Base-by-base conservation (phyloP, 495 filamentous ascomycete genomes). In the Talaromyces adpressus region DNA sequence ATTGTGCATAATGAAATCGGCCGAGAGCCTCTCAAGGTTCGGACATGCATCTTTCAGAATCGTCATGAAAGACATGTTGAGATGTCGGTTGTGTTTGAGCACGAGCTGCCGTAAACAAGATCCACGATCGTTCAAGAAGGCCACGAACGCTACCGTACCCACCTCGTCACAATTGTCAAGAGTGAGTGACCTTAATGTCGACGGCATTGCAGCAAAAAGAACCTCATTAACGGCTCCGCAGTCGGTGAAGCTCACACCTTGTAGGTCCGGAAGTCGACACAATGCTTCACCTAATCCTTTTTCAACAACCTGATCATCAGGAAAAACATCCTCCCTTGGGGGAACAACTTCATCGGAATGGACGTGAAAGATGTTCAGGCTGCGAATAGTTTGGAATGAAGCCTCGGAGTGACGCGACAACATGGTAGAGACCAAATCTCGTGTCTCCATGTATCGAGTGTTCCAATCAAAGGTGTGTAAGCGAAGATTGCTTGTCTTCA, bases 401-500 rank as follows among this genome's bases (percentile, higher is more conserved):
- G 79, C 73, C n/a, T 73, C 75, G n/a, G 70, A 56, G 66, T 96
- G 90, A 16, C 78, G 75, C 7, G 70, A 65, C 9, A 75, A 66
- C 68, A 92, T 82, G 11, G 78, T 72, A 0, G 75, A 71, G 11
- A 89, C 69, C 45, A 82, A 69, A 30, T 76, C 65, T n/a, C 70
- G 70, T 1, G 78, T 73, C 8, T 82, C 78, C 64, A 82, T 79
- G 53, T 89, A 78, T n/a, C 86, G 82, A 36, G 82, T 73, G 66
- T 89, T 93, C 91, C 92, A 96, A 34, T 85, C 85, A 89, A 90
- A 97, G 60, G 81, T 85, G 32, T 75, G 78, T 30, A 96, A 82
- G 39, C 70, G 70, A 11, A 81, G 72, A 6, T 77, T 74, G 39
- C 69, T 74, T 22, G 75, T 61, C 6, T 75, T 71, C 32, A 91